These are phyloP conservation scores for Fomes fomentarius DNA, from an alignment of 1,284 basidiomycete species.

Conservation along the genomic window DNA sequence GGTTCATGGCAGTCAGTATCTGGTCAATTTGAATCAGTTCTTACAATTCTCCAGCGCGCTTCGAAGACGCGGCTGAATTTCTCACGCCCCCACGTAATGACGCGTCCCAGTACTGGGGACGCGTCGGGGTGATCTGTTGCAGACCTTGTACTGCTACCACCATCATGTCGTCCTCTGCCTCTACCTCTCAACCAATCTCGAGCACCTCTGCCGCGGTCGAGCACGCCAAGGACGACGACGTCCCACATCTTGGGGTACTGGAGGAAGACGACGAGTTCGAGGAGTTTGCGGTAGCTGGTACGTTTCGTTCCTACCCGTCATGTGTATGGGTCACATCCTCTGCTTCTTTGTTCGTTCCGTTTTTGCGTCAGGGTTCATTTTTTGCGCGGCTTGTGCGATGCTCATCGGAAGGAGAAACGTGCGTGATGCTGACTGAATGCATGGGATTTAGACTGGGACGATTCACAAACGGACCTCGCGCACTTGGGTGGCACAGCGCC, in stretches of 20 bases:
- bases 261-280: conserved; percentile 89
- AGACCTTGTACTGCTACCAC: conserved; percentile 1
- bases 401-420: neutral
- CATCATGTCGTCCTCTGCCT: conserved; percentile 36
- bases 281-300: conserved; percentile 76
- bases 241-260: conserved; percentile 67
- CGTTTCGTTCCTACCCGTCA: conserved; percentile 23
- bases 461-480: conserved; percentile 79
- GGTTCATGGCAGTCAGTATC: too few species aligned
- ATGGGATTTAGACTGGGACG: conserved; percentile 73
- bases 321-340: neutral
- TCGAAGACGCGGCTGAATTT: conserved; percentile 11
- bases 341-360: neutral
- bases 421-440: neutral
- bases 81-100: conserved; percentile 27
- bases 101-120: conserved; percentile 25
- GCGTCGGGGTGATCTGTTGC: neutral
- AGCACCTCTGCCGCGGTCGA: conserved; percentile 37
- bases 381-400: too few species aligned
- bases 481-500: conserved; percentile 74
- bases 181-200: conserved; percentile 40
- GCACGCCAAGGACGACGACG: conserved; percentile 43
- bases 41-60: too few species aligned
- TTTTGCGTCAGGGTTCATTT: neutral
- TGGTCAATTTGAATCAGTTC: too few species aligned